Conservation (phyloP, 2,329 filamentous ascomycete genomes). For the Colletotrichum abscissum region DNA sequence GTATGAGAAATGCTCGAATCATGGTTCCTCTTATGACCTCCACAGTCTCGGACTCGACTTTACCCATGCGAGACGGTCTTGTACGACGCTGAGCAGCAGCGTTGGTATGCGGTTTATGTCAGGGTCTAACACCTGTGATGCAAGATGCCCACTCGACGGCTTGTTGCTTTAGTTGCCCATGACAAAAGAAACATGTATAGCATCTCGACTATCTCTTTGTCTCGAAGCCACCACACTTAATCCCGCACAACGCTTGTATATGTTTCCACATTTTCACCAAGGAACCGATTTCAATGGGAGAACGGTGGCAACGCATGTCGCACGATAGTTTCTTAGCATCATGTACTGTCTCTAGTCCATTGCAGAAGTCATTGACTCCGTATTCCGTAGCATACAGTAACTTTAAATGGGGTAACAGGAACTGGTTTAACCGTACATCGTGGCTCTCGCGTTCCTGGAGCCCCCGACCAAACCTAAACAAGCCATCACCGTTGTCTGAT, state of each 20-base stretch:
- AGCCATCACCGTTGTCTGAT: slow-evolving; percentile 35
- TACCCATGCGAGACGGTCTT: neutral
- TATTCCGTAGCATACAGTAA: slow-evolving; percentile 31
- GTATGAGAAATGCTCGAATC: slow-evolving; percentile 29
- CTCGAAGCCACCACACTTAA: slow-evolving; percentile 16
- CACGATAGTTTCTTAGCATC: slow-evolving; percentile 7
- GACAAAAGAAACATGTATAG: slow-evolving; percentile 20
- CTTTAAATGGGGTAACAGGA: slow-evolving; percentile 34
- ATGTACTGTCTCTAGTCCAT: slow-evolving; percentile 29
- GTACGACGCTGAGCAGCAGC: neutral
- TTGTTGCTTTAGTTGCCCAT: slow-evolving; percentile 14
- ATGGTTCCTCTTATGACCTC: slow-evolving; percentile 9
- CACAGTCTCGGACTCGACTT: neutral
- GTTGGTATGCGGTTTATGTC: slow-evolving; percentile 18
- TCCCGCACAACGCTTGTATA: slow-evolving; percentile 10
- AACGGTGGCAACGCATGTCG: slow-evolving; percentile 11
- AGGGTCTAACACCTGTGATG: neutral
- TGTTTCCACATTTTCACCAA: slow-evolving; percentile 3
- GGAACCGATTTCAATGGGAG: neutral
- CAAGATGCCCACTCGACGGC: neutral
- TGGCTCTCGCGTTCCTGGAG: slow-evolving; percentile 20
- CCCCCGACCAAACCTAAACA: slow-evolving; percentile 21
- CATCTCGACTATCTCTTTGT: slow-evolving; percentile 19
- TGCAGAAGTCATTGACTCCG: slow-evolving; percentile 31
- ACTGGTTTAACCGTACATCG: slow-evolving; percentile 23